Percentiles rank a stretch among this genome's conserved stretches.
These are phyloP conservation scores for Sarocladium brachiariae DNA, from an alignment of 2,329 filamentous ascomycete species.

Conservation along the genomic window DNA sequence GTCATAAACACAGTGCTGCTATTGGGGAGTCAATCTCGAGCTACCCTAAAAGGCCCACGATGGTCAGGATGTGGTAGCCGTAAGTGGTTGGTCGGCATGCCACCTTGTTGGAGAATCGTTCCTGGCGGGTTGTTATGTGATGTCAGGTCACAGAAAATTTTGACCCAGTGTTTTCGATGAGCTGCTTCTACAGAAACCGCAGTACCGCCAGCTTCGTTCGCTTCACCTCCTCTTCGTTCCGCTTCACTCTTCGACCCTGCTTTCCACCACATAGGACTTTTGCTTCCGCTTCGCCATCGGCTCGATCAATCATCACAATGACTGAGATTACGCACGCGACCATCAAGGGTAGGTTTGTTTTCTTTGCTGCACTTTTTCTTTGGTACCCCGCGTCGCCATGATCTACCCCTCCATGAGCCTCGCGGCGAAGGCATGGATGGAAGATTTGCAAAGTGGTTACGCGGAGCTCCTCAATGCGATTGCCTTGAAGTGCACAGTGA, in stretches of 20 bases:
- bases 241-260: not conserved
- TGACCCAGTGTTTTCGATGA: not conserved
- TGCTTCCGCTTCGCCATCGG: not conserved
- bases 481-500: too few species aligned
- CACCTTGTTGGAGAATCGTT: too few species aligned
- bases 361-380: slow-evolving; percentile 5
- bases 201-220: not conserved
- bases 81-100: too few species aligned
- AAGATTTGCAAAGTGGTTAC: too few species aligned
- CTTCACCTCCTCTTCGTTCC: not conserved
- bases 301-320: slow-evolving; percentile 42
- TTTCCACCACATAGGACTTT: not conserved
- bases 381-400: slow-evolving; percentile 13
- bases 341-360: slow-evolving; percentile 56
- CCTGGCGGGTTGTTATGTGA: not conserved
- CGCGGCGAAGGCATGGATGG: too few species aligned
- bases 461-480: too few species aligned
- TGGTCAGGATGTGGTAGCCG: too few species aligned
- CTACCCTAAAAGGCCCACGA: too few species aligned
- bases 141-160: slow-evolving; percentile 6
- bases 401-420: slow-evolving; percentile 14
- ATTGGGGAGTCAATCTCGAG: too few species aligned
- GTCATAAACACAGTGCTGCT: too few species aligned
- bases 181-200: slow-evolving; percentile 1
- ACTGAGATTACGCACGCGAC: slow-evolving; percentile 65